These are phyloP conservation scores for Xylaria hypoxylon DNA, from an alignment of 2,329 filamentous ascomycete species.

Conservation along the genomic window DNA sequence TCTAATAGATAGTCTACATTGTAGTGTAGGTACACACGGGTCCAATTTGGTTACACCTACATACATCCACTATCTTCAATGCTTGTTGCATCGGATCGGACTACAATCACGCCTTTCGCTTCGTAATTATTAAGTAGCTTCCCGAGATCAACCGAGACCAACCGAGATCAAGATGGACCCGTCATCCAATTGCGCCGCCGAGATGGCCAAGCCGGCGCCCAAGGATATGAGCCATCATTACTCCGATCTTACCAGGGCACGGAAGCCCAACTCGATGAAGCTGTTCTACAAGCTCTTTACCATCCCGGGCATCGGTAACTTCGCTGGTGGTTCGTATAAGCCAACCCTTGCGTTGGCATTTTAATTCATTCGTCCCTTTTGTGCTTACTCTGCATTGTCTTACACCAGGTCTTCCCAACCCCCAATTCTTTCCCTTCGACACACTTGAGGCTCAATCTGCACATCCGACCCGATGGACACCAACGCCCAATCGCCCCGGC, in stretches of 20 bases:
- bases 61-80: background rate
- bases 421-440: constrained; percentile 88
- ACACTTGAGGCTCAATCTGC: constrained; percentile 87
- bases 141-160: constrained; percentile 6
- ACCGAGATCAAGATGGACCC: constrained; percentile 41
- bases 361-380: constrained; percentile 2
- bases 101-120: constrained; percentile 3
- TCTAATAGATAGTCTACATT: too few relatives aligned
- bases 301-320: constrained; percentile 71
- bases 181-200: constrained; percentile 35
- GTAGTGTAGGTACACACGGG: too few relatives aligned
- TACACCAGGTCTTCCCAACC: constrained; percentile 78
- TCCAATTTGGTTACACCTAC: too few relatives aligned
- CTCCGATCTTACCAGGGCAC: constrained; percentile 74
- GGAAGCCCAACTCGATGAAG: constrained; percentile 77
- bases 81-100: constrained; percentile 6
- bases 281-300: constrained; percentile 86
- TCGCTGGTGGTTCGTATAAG: constrained; percentile 66
- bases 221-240: constrained; percentile 84
- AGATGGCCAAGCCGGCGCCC: constrained; percentile 60
- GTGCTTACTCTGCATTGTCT: constrained; percentile 11
- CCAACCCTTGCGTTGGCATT: background rate
- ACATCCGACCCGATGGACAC: constrained; percentile 77
- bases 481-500: constrained; percentile 71
- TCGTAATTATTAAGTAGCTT: constrained; percentile 12